These are phyloP conservation scores for Neurospora tetrasperma DNA, from an alignment of 495 filamentous ascomycete species.

Conservation along the genomic window DNA sequence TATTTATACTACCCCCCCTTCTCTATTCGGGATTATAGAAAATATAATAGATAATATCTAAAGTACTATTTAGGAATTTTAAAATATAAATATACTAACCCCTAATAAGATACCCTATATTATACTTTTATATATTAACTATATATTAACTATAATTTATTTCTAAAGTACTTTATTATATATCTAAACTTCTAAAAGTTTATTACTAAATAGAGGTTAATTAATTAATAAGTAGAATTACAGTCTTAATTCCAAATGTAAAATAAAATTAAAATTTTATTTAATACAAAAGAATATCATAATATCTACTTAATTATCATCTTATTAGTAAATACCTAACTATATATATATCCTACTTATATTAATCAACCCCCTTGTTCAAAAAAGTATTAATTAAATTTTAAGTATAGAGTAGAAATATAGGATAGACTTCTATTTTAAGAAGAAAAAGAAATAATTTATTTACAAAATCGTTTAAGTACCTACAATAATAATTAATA, in stretches of 20 bases:
- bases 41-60: neutral
- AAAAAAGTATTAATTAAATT: neutral
- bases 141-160: neutral
- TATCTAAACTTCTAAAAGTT: neutral
- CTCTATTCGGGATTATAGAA: neutral
- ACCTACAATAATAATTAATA: neutral
- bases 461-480: neutral
- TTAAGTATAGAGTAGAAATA: neutral
- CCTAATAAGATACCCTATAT: neutral
- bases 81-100: neutral
- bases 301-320: neutral
- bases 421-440: neutral
- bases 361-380: neutral
- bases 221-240: neutral
- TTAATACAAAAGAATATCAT: neutral
- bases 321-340: neutral
- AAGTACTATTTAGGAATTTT: neutral
- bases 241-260: neutral
- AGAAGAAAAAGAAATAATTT: neutral
- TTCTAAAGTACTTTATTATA: neutral
- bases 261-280: neutral
- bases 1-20: neutral
- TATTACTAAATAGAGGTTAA: neutral
- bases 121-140: neutral
- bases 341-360: too few species aligned